Base-by-base conservation (phyloP, 495 filamentous ascomycete species). In the Margaritispora aquatica region DNA sequence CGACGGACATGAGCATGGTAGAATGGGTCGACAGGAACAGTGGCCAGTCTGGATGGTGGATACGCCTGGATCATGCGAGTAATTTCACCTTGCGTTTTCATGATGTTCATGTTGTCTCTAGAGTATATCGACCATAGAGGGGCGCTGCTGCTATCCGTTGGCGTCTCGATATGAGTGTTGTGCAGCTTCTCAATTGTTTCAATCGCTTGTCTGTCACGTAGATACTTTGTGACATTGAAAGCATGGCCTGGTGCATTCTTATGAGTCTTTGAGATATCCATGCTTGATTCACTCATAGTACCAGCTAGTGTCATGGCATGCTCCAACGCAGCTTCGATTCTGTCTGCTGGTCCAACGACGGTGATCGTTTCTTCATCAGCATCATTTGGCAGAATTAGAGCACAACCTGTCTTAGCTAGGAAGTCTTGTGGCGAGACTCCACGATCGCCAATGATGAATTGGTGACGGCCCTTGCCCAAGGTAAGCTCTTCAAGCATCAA, bases 351-450 rank as follows among this genome's bases (percentile, higher is more conserved):
- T 4, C 95, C 95, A 59, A 91, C 85, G 63, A 99, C 81, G 29
- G 88, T 92, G 23, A 96, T 79, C 55, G 80, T 84, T 61, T 96
- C 89, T 46, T 93, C 89, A 38, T 89, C 88, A 15, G 79, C 80
- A 38, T 78, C 74, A 26, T 78, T 83, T 26, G 95, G 92, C 22
- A 97, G 65, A 47, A 97, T 82, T 48, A 97, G 83, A 41, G 88
- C 80, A 72, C 95, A 99, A 52, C 93, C 94, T 49, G 93, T 97
- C 61, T 96, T 84, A 17, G 84, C 82, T 58, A 96, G 83, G 75
- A 99, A 93, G 47, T 96, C 80, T 52, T 96, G 85, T 46, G 91
- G 73, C 2, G 88, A 85, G 58, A 85, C 80, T 27, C 88, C 89
- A 54, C 83, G 76, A 36, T 94, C 84, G 36, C 90, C 90, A 60